A percentile compares a stretch with the other conserved stretches of the same genome.
phyloP scores from a whole-genome alignment of 768 basidiomycete genomes.

The Lyophyllum semitale region DNA sequence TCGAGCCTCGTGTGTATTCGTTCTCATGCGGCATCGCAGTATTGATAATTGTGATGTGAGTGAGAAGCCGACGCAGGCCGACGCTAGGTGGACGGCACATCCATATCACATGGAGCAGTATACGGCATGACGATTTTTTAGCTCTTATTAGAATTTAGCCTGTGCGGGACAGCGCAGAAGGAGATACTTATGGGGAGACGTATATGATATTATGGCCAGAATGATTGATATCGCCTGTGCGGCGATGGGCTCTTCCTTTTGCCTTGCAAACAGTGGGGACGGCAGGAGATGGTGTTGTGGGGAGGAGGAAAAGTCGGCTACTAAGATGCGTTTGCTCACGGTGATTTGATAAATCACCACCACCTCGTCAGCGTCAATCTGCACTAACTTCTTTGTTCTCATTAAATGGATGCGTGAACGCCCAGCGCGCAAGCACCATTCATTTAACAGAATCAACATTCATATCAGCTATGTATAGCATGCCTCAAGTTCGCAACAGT shows the following conservation, averaged over 20 bases:
- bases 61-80: too few relatives aligned
- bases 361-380: constrained; percentile 1
- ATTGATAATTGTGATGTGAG: neutral
- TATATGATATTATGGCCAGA: neutral
- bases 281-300: neutral
- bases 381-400: neutral
- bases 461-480: neutral
- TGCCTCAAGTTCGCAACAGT: neutral
- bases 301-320: constrained; percentile 10
- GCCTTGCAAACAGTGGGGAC: neutral
- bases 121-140: too few relatives aligned
- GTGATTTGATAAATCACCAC: constrained; percentile 20
- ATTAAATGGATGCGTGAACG: neutral
- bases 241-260: neutral
- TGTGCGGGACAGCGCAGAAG: neutral
- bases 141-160: neutral
- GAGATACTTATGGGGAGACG: too few relatives aligned
- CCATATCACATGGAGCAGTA: neutral
- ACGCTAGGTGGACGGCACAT: too few relatives aligned
- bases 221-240: neutral
- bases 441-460: neutral
- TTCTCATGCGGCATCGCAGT: neutral
- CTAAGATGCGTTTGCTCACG: constrained; percentile 14
- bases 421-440: neutral
- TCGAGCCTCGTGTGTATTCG: neutral